Evolutionary conservation across 768 basidiomycete species (phyloP).

Genomic region (Leccinum subgranulosum): DNA sequence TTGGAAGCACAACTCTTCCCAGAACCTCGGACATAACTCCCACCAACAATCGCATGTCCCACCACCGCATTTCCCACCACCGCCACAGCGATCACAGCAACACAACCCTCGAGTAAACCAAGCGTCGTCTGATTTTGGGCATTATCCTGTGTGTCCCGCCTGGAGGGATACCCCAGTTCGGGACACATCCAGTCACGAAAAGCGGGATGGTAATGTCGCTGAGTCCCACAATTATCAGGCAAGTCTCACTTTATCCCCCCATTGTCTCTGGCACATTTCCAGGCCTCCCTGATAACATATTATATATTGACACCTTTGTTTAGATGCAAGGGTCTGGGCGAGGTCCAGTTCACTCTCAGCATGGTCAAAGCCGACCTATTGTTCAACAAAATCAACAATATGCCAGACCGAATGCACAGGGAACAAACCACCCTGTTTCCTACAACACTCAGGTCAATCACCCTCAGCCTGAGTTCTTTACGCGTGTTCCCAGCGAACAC

Average conservation of each 20-base stretch:
- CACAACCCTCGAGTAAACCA: constrained; percentile 35
- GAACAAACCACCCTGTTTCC: constrained; percentile 35
- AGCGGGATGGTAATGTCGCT: constrained; percentile 37
- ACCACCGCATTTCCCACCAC: constrained; percentile 26
- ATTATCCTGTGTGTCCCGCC: constrained; percentile 21
- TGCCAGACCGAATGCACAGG: constrained; percentile 34
- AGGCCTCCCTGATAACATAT: constrained; percentile 1
- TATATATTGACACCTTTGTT: constrained; percentile 24
- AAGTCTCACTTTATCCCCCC: constrained; percentile 21
- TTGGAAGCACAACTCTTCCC: constrained; percentile 41
- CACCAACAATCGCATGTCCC: constrained; percentile 40
- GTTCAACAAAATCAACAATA: constrained; percentile 44
- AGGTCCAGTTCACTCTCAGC: constrained; percentile 38
- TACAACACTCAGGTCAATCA: constrained; percentile 34
- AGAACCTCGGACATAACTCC: constrained; percentile 43
- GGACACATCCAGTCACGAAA: constrained; percentile 41
- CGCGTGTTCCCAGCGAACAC: constrained; percentile 38
- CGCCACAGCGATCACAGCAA: constrained; percentile 40
- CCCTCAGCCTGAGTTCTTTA: constrained; percentile 20
- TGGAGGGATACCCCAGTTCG: constrained; percentile 11
- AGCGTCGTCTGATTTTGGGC: constrained; percentile 47
- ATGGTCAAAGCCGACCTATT: constrained; percentile 33
- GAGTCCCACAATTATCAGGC: constrained; percentile 43
- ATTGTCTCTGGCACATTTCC: too few species aligned
- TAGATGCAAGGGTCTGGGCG: constrained; percentile 46